Evolutionary conservation across 2,329 filamentous ascomycete genomes (phyloP).

Genomic region (Pseudogymnoascus pannorum): DNA sequence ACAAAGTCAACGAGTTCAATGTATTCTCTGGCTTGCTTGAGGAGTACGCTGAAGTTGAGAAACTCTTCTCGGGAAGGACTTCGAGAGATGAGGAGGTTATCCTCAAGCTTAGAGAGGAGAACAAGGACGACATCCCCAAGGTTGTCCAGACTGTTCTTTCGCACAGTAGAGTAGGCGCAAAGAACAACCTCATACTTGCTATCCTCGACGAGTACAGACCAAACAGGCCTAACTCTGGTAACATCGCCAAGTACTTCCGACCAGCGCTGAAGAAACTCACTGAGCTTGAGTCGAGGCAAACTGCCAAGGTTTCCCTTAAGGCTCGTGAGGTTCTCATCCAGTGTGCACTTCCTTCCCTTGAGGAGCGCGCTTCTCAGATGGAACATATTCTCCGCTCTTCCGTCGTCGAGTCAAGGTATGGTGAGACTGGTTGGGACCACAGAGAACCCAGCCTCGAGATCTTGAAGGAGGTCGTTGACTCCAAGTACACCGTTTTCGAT

Average conservation of each 20-base stretch:
- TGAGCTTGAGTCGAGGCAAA: conserved; percentile 74
- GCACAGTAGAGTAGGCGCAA: conserved; percentile 83
- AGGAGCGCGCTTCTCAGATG: conserved; percentile 94
- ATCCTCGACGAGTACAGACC: conserved; percentile 92
- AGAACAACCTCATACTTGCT: conserved; percentile 88
- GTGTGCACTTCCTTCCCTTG: conserved; percentile 88
- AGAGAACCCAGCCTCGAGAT: conserved; percentile 82
- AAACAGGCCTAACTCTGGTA: conserved; percentile 84
- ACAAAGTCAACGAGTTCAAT: conserved; percentile 82
- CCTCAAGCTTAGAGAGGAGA: conserved; percentile 85
- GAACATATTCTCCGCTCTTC: conserved; percentile 96
- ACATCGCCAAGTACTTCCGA: conserved; percentile 82
- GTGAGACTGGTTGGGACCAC: conserved; percentile 95
- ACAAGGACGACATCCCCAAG: conserved; percentile 83
- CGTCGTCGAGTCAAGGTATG: conserved; percentile 93
- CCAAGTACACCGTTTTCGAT: conserved; percentile 97
- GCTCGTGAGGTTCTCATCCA: conserved; percentile 96
- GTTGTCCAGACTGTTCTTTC: conserved; percentile 88
- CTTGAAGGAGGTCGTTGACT: conserved; percentile 97
- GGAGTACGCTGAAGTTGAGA: conserved; percentile 76
- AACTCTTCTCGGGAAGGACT: conserved; percentile 76
- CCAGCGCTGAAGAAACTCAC: conserved; percentile 76
- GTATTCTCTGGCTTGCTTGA: conserved; percentile 75
- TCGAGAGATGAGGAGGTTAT: conserved; percentile 90
- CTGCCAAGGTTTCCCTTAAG: conserved; percentile 94